These are phyloP conservation scores for Coemansia sp. DNA, from an alignment of 192 early-diverging fungal genomes.

Conservation along the genomic window DNA sequence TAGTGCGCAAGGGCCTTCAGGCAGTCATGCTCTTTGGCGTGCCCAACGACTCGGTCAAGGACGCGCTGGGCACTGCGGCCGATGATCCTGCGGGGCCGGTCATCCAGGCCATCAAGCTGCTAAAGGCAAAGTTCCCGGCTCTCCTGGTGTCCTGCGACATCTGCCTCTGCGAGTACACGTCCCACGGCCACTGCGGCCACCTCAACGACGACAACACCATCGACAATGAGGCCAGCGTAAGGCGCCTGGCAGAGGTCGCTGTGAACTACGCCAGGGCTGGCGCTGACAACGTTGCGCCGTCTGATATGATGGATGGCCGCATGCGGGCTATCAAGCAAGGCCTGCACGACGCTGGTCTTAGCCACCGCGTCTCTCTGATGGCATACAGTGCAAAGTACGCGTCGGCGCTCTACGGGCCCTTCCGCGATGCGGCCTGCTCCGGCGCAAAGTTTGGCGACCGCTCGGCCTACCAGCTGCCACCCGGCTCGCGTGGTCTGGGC, in stretches of 20 bases:
- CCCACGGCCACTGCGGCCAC: slow-evolving; percentile 93
- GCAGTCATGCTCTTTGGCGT: slow-evolving; percentile 94
- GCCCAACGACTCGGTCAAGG: slow-evolving; percentile 66
- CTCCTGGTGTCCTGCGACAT: slow-evolving; percentile 90
- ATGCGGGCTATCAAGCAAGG: slow-evolving; percentile 88
- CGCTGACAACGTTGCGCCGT: slow-evolving; percentile 86
- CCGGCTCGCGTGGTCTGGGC: slow-evolving; percentile 82
- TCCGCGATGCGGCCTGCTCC: slow-evolving; percentile 92
- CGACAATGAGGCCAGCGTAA: slow-evolving; percentile 72
- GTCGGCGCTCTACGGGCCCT: slow-evolving; percentile 92
- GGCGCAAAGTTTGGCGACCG: slow-evolving; percentile 90
- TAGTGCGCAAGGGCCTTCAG: slow-evolving; percentile 83
- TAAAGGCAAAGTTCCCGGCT: slow-evolving; percentile 72
- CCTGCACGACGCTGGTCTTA: slow-evolving; percentile 67
- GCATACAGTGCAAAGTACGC: slow-evolving; percentile 98
- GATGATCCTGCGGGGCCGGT: slow-evolving; percentile 81
- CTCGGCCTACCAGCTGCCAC: slow-evolving; percentile 91
- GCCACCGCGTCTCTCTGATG: slow-evolving; percentile 83
- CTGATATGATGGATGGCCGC: slow-evolving; percentile 98
- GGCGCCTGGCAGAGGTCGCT: slow-evolving; percentile 78
- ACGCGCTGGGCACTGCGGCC: slow-evolving; percentile 72
- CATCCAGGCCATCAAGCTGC: slow-evolving; percentile 73
- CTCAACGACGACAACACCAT: slow-evolving; percentile 74
- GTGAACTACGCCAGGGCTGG: slow-evolving; percentile 87
- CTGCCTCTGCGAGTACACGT: slow-evolving; percentile 94